These are phyloP conservation scores for Cyclocybe aegerita DNA, from an alignment of 768 basidiomycete genomes.

Conservation along the genomic window DNA sequence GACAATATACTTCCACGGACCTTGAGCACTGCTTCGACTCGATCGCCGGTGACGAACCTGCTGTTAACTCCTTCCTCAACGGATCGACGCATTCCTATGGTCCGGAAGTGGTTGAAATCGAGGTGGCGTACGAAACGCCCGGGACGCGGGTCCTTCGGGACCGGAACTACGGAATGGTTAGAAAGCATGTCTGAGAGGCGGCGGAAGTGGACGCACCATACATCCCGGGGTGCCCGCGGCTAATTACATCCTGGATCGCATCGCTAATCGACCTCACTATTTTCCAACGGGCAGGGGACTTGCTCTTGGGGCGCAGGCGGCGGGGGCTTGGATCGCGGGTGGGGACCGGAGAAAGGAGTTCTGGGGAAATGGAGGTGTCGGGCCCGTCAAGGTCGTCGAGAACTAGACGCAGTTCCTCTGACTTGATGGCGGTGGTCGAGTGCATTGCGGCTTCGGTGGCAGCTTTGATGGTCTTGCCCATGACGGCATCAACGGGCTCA, in stretches of 20 bases:
- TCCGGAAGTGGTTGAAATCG: constrained; percentile 96
- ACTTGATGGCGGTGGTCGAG: constrained; percentile 35
- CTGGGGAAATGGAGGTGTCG: constrained; percentile 69
- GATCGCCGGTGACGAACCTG: constrained; percentile 90
- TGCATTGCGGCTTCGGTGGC: constrained; percentile 64
- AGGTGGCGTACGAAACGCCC: constrained; percentile 83
- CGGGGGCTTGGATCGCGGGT: constrained; percentile 84
- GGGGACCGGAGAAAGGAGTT: constrained; percentile 74
- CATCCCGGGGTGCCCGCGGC: constrained; percentile 60
- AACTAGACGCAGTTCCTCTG: constrained; percentile 48
- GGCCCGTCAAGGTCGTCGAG: constrained; percentile 58
- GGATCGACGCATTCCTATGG: constrained; percentile 92
- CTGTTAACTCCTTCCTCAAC: constrained; percentile 87
- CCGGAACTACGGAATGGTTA: constrained; percentile 50
- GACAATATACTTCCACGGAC: constrained; percentile 35
- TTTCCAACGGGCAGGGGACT: constrained; percentile 84
- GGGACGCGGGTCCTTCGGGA: constrained; percentile 67
- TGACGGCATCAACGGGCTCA: constrained; percentile 60
- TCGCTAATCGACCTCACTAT: constrained; percentile 77
- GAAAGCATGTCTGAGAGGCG: constrained; percentile 1
- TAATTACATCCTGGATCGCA: constrained; percentile 72
- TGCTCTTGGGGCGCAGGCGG: constrained; percentile 72
- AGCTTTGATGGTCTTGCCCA: constrained; percentile 66
- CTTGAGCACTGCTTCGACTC: constrained; percentile 77
- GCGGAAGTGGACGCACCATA: constrained; percentile 52